A percentile compares a stretch with the other conserved stretches of the same genome.
phyloP scores from a whole-genome alignment of 371 early-diverging fungal species.

The Mortierella sp. region DNA sequence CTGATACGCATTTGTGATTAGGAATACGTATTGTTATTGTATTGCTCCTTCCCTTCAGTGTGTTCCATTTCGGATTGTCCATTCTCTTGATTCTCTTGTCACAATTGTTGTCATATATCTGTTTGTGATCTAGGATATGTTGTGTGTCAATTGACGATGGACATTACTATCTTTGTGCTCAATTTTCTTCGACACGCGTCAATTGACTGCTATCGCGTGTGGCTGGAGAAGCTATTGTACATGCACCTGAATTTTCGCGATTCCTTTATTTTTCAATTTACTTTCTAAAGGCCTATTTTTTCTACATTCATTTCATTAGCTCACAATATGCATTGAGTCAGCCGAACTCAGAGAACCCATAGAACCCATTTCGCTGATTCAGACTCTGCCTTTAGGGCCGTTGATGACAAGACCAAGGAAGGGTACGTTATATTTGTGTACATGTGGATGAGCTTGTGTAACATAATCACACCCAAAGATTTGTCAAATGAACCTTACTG shows the following conservation, averaged over 20 bases:
- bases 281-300: conserved; percentile 1
- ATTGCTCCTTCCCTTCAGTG: neutral
- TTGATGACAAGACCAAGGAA: conserved; percentile 45
- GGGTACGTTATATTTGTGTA: conserved; percentile 7
- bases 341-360: neutral
- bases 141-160: neutral
- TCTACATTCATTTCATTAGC: neutral
- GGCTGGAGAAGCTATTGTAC: neutral
- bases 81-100: conserved; percentile 1
- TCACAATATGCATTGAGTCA: neutral
- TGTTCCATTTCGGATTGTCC: neutral
- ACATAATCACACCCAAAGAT: conserved; percentile 11
- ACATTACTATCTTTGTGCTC: neutral
- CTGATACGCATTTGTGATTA: no score
- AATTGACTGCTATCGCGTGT: conserved; percentile 10
- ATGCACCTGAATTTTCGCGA: neutral
- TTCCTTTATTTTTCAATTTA: neutral
- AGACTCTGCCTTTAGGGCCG: conserved; percentile 16
- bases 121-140: neutral
- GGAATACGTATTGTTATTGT: neutral
- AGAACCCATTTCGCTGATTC: neutral
- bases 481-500: conserved; percentile 3
- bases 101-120: neutral
- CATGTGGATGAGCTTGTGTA: conserved; percentile 18
- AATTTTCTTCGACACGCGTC: conserved; percentile 3